Evolutionary conservation across 164 flowering plant species (phyloP).

Genomic region (Nymphaea colorata): DNA sequence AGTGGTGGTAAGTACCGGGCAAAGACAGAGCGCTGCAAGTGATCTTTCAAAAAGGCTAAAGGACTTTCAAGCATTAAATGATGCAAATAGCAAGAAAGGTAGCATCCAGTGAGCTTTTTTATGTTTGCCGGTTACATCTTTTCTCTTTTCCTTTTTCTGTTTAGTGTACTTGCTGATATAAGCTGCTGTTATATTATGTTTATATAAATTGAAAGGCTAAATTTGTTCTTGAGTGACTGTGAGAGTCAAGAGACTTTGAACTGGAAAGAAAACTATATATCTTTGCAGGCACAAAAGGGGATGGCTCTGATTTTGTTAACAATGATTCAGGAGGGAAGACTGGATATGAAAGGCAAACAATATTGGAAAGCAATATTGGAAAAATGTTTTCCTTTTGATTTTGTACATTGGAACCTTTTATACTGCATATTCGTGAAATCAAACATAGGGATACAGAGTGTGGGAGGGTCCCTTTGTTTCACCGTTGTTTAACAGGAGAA

Average conservation of each 20-base stretch:
- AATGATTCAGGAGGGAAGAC: too few relatives aligned
- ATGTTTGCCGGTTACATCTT: background rate
- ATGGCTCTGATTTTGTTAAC: too few relatives aligned
- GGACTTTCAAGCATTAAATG: constrained; percentile 44
- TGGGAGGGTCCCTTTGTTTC: too few relatives aligned
- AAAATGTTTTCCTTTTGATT: too few relatives aligned
- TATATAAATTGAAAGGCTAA: background rate
- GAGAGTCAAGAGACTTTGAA: background rate
- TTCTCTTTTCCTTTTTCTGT: background rate
- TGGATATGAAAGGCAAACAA: too few relatives aligned
- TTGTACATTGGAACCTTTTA: too few relatives aligned
- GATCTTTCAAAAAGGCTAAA: constrained; percentile 80
- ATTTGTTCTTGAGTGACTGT: background rate
- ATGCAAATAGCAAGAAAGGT: constrained; percentile 74
- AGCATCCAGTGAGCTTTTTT: background rate
- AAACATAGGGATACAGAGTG: too few relatives aligned
- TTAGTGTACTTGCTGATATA: background rate
- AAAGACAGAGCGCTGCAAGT: constrained; percentile 62
- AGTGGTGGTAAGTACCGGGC: constrained; percentile 28
- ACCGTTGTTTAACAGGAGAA: too few relatives aligned
- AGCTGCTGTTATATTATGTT: background rate
- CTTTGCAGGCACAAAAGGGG: background rate
- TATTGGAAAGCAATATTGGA: too few relatives aligned
- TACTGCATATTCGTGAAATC: too few relatives aligned
- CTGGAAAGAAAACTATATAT: background rate